Percentiles rank a stretch among this genome's conserved stretches.
These are phyloP conservation scores for Lactarius akahatsu DNA, from an alignment of 768 basidiomycete species.

Conservation along the genomic window DNA sequence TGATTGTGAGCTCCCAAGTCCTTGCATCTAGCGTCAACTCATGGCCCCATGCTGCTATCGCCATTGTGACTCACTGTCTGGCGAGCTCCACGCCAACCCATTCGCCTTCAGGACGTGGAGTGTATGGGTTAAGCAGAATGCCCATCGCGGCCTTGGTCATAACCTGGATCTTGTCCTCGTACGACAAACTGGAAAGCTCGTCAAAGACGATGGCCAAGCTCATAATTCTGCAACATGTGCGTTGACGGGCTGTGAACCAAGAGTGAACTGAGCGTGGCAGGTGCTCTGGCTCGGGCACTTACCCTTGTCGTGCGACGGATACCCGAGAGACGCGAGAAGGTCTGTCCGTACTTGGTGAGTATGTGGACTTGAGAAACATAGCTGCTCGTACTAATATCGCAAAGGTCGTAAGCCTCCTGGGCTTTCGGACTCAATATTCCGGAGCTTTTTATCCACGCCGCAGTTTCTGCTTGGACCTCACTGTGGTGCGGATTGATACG, in stretches of 20 bases:
- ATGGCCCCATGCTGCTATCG: too few species aligned
- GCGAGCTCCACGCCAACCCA: conserved; percentile 22
- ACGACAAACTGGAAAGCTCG: conserved; percentile 20
- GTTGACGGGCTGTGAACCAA: conserved; percentile 11
- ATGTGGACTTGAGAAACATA: too few species aligned
- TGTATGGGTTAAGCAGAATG: conserved; percentile 23
- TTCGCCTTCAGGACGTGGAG: conserved; percentile 20
- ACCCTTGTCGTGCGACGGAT: conserved; percentile 20
- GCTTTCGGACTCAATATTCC: conserved; percentile 18
- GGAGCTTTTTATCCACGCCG: conserved; percentile 23
- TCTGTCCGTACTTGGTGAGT: conserved; percentile 12
- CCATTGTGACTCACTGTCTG: conserved; percentile 16
- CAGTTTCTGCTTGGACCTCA: conserved; percentile 18
- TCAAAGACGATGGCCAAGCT: conserved; percentile 23
- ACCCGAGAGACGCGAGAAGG: conserved; percentile 27
- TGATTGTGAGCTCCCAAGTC: conserved; percentile 22
- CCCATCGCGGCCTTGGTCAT: conserved; percentile 21
- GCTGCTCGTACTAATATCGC: conserved; percentile 26
- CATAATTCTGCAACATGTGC: conserved; percentile 18
- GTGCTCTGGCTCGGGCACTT: too few species aligned
- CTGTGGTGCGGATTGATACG: conserved; percentile 25
- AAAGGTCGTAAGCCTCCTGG: conserved; percentile 18
- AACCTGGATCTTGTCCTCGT: background rate
- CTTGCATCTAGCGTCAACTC: background rate
- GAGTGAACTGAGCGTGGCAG: background rate